These are phyloP conservation scores for Fomitopsis pinicola DNA, from an alignment of 1,284 basidiomycete species.

Conservation along the genomic window DNA sequence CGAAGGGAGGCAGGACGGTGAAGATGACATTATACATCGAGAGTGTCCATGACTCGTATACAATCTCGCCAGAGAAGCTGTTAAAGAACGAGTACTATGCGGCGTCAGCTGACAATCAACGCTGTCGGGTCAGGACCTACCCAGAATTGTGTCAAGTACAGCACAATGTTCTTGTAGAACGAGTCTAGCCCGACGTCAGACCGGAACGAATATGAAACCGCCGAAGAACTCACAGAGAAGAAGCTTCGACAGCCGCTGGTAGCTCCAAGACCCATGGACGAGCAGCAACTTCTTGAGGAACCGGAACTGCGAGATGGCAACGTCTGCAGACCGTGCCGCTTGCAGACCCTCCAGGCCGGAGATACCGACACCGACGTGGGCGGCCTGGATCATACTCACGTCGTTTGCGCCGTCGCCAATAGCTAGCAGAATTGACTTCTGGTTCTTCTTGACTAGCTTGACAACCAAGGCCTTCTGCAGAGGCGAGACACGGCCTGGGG, in stretches of 20 bases:
- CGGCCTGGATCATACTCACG: constrained; percentile 95
- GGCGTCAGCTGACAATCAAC: not conserved
- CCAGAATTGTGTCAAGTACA: constrained; percentile 99
- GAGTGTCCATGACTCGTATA: constrained; percentile 98
- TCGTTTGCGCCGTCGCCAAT: constrained; percentile 99
- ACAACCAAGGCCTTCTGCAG: constrained; percentile 98
- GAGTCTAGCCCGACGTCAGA: constrained; percentile 55
- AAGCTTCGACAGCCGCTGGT: constrained; percentile 91
- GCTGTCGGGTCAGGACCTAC: constrained; percentile 38
- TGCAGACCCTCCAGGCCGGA: constrained; percentile 98
- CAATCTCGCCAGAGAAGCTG: constrained; percentile 98
- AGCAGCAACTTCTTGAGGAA: constrained; percentile 93
- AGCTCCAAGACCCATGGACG: constrained; percentile 98
- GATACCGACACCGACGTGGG: constrained; percentile 97
- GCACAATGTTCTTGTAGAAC: constrained; percentile 95
- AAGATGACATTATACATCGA: constrained; percentile 93
- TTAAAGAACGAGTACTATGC: constrained; percentile 94
- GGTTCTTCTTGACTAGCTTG: constrained; percentile 97
- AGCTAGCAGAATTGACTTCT: constrained; percentile 87
- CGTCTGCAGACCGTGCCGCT: constrained; percentile 94
- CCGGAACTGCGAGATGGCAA: constrained; percentile 98
- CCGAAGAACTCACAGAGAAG: constrained; percentile 72
- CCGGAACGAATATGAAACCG: not conserved
- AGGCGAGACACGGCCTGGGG: constrained; percentile 89
- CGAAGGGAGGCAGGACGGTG: constrained; percentile 92